Percentiles rank a stretch among this genome's conserved stretches.
Conservation (phyloP, 768 basidiomycete species). For the Lactarius indigo region DNA sequence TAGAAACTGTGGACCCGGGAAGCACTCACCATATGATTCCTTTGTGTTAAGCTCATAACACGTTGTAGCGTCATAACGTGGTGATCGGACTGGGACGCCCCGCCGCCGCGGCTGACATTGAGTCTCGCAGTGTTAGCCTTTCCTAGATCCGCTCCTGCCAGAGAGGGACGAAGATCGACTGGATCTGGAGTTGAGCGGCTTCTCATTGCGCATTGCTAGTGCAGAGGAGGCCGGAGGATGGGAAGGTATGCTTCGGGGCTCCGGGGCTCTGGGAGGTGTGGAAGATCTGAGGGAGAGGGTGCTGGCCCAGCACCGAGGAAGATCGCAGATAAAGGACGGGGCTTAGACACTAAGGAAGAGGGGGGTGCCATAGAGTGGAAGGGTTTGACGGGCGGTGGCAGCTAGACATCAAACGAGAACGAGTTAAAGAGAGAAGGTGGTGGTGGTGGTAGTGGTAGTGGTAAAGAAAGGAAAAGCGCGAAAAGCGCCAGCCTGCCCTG, state of each 20-base stretch:
- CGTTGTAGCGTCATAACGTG: slow-evolving; percentile 60
- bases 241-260: slow-evolving; percentile 48
- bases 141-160: slow-evolving; percentile 50
- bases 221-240: slow-evolving; percentile 30
- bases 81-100: slow-evolving; percentile 40
- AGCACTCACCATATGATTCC: slow-evolving; percentile 65
- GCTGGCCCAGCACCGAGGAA: slow-evolving; percentile 44
- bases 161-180: slow-evolving; percentile 17
- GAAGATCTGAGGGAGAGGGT: slow-evolving; percentile 34
- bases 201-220: slow-evolving; percentile 43
- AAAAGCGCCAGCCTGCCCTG: not conserved
- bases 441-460: not conserved
- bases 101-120: slow-evolving; percentile 33
- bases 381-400: slow-evolving; percentile 8
- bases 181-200: slow-evolving; percentile 28
- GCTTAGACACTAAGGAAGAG: slow-evolving; percentile 40
- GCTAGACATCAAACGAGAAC: slow-evolving; percentile 24
- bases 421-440: not conserved
- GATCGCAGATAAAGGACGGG: slow-evolving; percentile 60
- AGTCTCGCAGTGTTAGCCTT: slow-evolving; percentile 52
- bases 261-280: slow-evolving; percentile 59
- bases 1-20: slow-evolving; percentile 13
- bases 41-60: slow-evolving; percentile 64
- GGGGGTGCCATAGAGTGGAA: slow-evolving; percentile 47
- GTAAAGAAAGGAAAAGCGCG: not conserved